Evolutionary conservation across 257 asterid genomes (phyloP), one percentile per base, ranked within the genome.

Genomic region (Gentiana dahurica): DNA sequence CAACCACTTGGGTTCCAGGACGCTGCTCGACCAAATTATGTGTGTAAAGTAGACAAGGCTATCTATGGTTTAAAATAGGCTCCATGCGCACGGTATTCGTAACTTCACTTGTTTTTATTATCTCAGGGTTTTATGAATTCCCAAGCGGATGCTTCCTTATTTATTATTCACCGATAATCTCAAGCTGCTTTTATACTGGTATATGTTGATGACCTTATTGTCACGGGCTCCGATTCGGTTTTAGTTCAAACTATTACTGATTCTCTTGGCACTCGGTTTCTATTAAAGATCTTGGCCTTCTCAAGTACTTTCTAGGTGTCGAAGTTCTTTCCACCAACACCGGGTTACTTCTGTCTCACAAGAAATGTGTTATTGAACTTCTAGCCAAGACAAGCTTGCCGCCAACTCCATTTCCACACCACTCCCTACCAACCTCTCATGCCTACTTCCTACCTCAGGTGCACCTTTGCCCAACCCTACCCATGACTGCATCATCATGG

Each of bases 11-110:
- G 34, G 1, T 49, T 47, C 9, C 5, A 34, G 11, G 47, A 49
- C 36, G 4, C 4, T 5, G n/a, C 1, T 8, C 4, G 13, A 12
- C 55, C 48, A 10, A 0, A 2, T 6, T 6, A 59, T 35, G 55
- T 59, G 0, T 48, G 56, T n/a, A 5, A 3, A 2, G 12, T 49
- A 6, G 6, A 37, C 5, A 59, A 49, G 64, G 44, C 64, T 10
- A 6, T 59, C 0, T 49, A 59, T 8, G 46, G 44, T 5, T 9
- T 59, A 0, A 59, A 59, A 8, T 48, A 59, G 41, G 64, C 64
- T 1, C 64, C 47, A 1, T 0, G 55, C 1, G 64, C 64, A 12
- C 49, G 48, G 47, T 49, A 58, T 46, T 6, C 1, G 36, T 12
- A 12, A 2, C 33, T 2, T 4, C 36, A 5, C 1, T 48, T 48